phyloP scores from a whole-genome alignment of 257 asterid species.

The Ballota nigra region DNA sequence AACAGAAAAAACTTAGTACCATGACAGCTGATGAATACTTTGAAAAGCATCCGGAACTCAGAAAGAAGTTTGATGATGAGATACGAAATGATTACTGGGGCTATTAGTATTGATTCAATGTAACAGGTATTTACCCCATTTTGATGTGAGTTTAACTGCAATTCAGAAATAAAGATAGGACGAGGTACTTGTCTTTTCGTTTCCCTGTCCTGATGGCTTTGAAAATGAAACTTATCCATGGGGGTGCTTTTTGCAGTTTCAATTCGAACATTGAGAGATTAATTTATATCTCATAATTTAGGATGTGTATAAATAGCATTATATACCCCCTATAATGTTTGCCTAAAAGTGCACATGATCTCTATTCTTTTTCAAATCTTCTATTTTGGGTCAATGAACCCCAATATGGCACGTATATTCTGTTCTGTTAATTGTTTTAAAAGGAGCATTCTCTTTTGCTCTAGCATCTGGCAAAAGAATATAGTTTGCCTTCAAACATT shows the following conservation, averaged over 20 bases:
- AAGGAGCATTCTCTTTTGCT: not conserved
- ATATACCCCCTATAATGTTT: not conserved
- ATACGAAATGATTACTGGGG: conserved; percentile 66
- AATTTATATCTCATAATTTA: not conserved
- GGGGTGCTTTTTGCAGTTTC: conserved; percentile 19
- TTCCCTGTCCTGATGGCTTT: conserved; percentile 20
- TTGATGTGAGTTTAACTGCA: conserved; percentile 32
- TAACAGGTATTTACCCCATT: conserved; percentile 6
- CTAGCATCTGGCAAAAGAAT: not conserved
- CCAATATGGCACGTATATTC: no score
- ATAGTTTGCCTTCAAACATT: not conserved
- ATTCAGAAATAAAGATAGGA: conserved; percentile 46
- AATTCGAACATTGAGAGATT: not conserved
- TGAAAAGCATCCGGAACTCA: conserved; percentile 87
- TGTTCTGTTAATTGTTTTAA: not conserved
- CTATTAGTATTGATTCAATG: conserved; percentile 28
- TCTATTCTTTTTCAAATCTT: not conserved
- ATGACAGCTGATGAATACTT: conserved; percentile 97
- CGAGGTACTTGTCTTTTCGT: conserved; percentile 23
- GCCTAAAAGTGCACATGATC: not conserved
- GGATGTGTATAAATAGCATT: not conserved
- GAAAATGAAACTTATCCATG: conserved; percentile 17
- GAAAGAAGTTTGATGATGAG: conserved; percentile 66
- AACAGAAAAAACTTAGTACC: conserved; percentile 76
- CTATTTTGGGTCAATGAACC: no score